Evolutionary conservation across 805 yeast genomes (phyloP), one percentile per base, ranked within the genome.

Genomic region (Debaryomyces maramus): DNA sequence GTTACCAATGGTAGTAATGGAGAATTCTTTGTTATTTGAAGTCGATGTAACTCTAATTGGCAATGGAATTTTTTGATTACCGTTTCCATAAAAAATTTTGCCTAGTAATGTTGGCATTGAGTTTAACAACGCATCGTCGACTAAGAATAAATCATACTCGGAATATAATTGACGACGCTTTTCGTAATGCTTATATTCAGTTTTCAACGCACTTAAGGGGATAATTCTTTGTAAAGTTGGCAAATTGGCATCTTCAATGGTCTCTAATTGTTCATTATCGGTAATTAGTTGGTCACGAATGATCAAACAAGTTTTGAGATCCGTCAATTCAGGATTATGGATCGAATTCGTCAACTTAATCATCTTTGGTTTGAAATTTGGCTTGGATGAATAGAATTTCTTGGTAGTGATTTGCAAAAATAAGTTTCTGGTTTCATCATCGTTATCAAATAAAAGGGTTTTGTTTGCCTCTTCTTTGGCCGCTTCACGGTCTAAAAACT

Each of bases 111-210:
- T 80, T 34, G 99, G 99, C 64, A 93, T 73, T 44, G 86, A 71
- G 20, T 89, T 80, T 39, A 88, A 72, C 33, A 91, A 70, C 26
- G 83, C 81, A 46, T 89, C 96, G 65, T 93, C 99, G 38, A 88
- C 83, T 31, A 93, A 58, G 61, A 93, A 87, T 45, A 88, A 49
- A 53, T 89, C 95, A 58, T 78, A 86, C 43, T 79, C 81, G 11
- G 72, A 60, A 31, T 75, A 63, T 44, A 93, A 78, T 46, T 81
- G 83, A 60, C 97, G 81, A 61, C 89, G 82, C 44, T 89, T 83
- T 63, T 93, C 97, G 54, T 70, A 93, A n/a, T 87, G 79, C 67
- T 88, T 88, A 73, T 81, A 91, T 45, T 83, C 85, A 23, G 89
- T 86, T 61, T 88, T 88, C 47, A 93, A 72, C 50, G 88, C 85